Conservation (phyloP, 495 filamentous ascomycete genomes). For the Lasiosphaeria ovina region DNA sequence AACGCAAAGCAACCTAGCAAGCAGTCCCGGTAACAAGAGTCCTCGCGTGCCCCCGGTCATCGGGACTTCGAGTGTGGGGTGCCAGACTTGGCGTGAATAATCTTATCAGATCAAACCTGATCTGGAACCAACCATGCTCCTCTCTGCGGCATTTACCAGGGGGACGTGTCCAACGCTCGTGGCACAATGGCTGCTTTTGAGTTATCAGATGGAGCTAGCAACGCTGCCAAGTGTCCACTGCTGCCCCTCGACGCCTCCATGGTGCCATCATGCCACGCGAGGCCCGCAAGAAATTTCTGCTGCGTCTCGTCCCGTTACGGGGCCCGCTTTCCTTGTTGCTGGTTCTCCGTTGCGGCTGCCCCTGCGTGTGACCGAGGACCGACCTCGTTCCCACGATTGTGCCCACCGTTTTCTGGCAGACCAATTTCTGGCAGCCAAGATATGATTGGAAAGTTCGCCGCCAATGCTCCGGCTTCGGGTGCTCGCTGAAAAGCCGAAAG, state of each 20-base stretch:
- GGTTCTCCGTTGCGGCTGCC: too few species aligned
- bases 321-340: neutral
- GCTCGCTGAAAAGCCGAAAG: neutral
- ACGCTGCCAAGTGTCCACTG: neutral
- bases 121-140: neutral
- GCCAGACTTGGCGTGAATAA: conserved; percentile 30
- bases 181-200: conserved; percentile 11
- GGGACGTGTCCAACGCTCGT: conserved; percentile 11
- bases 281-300: conserved; percentile 7
- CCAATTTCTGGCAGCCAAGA: neutral
- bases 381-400: neutral
- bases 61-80: neutral
- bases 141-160: conserved; percentile 30
- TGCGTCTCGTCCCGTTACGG: neutral
- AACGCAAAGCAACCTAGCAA: neutral
- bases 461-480: too few species aligned
- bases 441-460: too few species aligned
- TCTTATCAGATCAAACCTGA: conserved; percentile 43
- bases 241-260: too few species aligned
- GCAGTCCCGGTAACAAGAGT: neutral
- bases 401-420: neutral
- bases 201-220: conserved; percentile 39
- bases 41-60: neutral
- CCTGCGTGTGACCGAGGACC: neutral
- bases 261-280: neutral